Percentiles rank a stretch among this genome's conserved stretches.
These are phyloP conservation scores for Pueraria montana DNA, from an alignment of 306 rosid species.

Conservation along the genomic window DNA sequence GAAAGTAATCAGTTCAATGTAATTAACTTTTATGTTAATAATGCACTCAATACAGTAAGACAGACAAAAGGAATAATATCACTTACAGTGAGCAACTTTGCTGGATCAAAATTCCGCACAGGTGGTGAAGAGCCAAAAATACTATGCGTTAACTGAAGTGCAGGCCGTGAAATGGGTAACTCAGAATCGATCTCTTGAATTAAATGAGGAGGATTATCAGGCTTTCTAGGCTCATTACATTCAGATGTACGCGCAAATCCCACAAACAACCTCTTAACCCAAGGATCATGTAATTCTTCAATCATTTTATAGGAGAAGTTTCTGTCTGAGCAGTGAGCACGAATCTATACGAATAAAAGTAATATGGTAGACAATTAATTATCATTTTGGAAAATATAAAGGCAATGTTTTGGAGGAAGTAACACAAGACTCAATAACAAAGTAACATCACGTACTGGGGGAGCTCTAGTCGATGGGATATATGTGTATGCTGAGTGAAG, in stretches of 20 bases:
- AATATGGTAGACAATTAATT: constrained; percentile 17
- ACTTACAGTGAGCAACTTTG: constrained; percentile 94
- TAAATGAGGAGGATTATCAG: constrained; percentile 71
- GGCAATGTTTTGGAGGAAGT: constrained; percentile 13
- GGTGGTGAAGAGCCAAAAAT: constrained; percentile 97
- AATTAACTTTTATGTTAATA: background rate
- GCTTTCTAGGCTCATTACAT: constrained; percentile 87
- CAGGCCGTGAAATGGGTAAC: constrained; percentile 76
- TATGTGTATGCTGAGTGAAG: constrained; percentile 85
- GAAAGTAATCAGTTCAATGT: constrained; percentile 4
- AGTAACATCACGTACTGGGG: constrained; percentile 74
- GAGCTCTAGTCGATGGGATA: constrained; percentile 90
- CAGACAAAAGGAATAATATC: constrained; percentile 14
- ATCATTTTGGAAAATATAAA: constrained; percentile 1
- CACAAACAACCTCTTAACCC: constrained; percentile 87
- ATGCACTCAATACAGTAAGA: constrained; percentile 10
- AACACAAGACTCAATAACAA: constrained; percentile 32
- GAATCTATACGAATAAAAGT: constrained; percentile 62
- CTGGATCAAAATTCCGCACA: constrained; percentile 93
- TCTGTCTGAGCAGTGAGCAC: constrained; percentile 83
- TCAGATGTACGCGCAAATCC: constrained; percentile 97
- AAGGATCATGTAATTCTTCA: constrained; percentile 88
- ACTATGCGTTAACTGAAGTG: constrained; percentile 83
- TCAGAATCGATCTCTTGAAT: constrained; percentile 92
- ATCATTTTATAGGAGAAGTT: constrained; percentile 76